These are phyloP conservation scores for Epithemia pelagica DNA, from an alignment of 108 stramenopile genomes.

Conservation along the genomic window DNA sequence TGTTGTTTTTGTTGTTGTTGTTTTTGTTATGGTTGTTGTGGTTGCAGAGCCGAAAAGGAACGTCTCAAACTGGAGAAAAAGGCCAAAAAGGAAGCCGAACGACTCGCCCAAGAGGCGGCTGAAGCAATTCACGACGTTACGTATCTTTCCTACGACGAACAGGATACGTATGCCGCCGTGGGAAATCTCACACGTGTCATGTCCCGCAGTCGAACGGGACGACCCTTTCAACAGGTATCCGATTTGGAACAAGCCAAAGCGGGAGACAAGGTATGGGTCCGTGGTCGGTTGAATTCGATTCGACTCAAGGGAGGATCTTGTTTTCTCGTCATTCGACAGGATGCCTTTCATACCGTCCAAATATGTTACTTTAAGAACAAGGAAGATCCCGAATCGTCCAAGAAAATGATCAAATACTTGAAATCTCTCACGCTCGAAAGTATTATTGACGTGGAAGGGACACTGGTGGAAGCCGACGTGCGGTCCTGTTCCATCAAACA, in stretches of 20 bases:
- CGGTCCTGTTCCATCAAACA: constrained; percentile 63
- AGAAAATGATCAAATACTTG: constrained; percentile 88
- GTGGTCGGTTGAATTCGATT: constrained; percentile 88
- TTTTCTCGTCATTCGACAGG: constrained; percentile 89
- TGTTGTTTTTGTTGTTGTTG: too few relatives aligned
- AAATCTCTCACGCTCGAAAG: constrained; percentile 86
- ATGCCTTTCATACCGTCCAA: constrained; percentile 90
- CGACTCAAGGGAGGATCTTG: constrained; percentile 93
- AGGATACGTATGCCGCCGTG: constrained; percentile 57
- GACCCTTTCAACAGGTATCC: constrained; percentile 47
- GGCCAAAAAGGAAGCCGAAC: constrained; percentile 63
- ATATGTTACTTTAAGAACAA: constrained; percentile 94
- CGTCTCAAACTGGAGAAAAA: constrained; percentile 76
- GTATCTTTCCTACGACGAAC: constrained; percentile 55
- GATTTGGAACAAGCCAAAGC: constrained; percentile 47
- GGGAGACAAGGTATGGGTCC: constrained; percentile 81
- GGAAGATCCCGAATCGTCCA: constrained; percentile 69
- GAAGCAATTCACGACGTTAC: constrained; percentile 64
- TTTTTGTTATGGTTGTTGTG: neutral
- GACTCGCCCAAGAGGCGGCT: constrained; percentile 52
- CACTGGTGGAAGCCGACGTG: constrained; percentile 68
- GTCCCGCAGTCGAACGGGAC: constrained; percentile 69
- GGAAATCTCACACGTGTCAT: constrained; percentile 68
- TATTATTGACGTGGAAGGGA: constrained; percentile 89
- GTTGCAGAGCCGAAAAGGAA: constrained; percentile 73